Base-by-base conservation (phyloP, 805 yeast species). In the Starmerella etchellsii region DNA sequence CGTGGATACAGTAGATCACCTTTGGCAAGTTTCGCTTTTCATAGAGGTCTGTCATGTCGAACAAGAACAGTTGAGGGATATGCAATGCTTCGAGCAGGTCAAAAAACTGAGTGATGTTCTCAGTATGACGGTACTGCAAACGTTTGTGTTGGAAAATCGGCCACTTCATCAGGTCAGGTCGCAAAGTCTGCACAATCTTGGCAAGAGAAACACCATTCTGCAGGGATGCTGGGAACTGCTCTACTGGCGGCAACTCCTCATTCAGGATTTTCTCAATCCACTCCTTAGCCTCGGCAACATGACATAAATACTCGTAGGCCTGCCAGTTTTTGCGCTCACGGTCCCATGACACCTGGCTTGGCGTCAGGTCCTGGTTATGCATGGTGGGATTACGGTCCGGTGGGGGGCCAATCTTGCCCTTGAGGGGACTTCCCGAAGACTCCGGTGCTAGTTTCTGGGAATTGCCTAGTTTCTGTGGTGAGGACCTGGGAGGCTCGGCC, bases 21-120 rank as follows among this genome's bases (percentile, higher is more conserved):
- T 83, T 87, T 14, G 97, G 97, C 18, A 87, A 72, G 55, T 88
- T 81, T 54, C 84, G 87, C 55, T 79, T 78, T 55, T 91, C 96
- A 61, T 85, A 91, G 28, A 91, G 67, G 60, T 91, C 98, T 3
- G 94, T 85, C 43, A 87, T 70, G 57, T 88, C 98, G 57, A 91
- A 91, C 36, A 81, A 71, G 58, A 87, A 91, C 40, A 85, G 68
- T 42, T 82, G 87, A 0, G 97, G 98, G 49, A 91, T 75, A 22
- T 73, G 76, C 45, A 84, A 68, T 43, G 66, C 71, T 41, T 73
- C 78, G 24, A 84, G 65, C 41, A 88, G 71, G 16, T 52, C 49
- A 57, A 88, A 78, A 58, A 88, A 87, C 19, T 76, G 67, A 52
- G 84, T 83, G 55, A 91, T 88, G 57, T 91, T 91, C 56, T 91